Conservation (phyloP, 495 filamentous ascomycete genomes). For the Margaritispora aquatica region DNA sequence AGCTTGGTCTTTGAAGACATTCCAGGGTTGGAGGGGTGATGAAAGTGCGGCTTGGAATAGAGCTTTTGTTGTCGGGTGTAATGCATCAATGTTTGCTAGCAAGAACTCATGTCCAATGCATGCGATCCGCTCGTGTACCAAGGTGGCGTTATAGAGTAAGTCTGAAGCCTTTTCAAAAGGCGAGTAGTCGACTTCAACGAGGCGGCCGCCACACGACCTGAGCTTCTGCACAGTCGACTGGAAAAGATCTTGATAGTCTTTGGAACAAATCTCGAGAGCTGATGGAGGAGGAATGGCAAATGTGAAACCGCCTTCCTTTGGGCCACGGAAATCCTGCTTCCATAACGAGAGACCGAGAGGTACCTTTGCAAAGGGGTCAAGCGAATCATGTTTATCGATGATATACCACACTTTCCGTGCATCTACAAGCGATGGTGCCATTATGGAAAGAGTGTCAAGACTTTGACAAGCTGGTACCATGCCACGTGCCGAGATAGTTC, state of each 20-base stretch:
- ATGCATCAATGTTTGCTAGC: slow-evolving; percentile 13
- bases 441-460: slow-evolving; percentile 55
- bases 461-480: slow-evolving; percentile 56
- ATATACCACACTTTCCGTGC: slow-evolving; percentile 52
- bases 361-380: slow-evolving; percentile 52
- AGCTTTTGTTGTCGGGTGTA: slow-evolving; percentile 49
- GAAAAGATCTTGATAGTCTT: slow-evolving; percentile 41
- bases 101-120: slow-evolving; percentile 20
- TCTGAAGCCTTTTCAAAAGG: slow-evolving; percentile 49
- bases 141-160: slow-evolving; percentile 51
- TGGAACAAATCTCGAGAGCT: slow-evolving; percentile 40
- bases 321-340: slow-evolving; percentile 40
- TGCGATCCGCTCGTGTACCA: slow-evolving; percentile 51
- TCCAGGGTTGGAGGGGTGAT: slow-evolving; percentile 41
- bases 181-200: slow-evolving; percentile 45
- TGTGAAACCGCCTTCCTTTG: slow-evolving; percentile 36
- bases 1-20: slow-evolving; percentile 53
- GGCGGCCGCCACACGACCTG: slow-evolving; percentile 42
- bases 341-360: slow-evolving; percentile 26
- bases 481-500: slow-evolving; percentile 52
- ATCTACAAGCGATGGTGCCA: slow-evolving; percentile 47
- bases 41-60: slow-evolving; percentile 41
- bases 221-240: slow-evolving; percentile 35
- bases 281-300: slow-evolving; percentile 48
- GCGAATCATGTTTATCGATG: slow-evolving; percentile 43